Conservation (phyloP, 306 rosid species). For the Lathyrus tuberosus region DNA sequence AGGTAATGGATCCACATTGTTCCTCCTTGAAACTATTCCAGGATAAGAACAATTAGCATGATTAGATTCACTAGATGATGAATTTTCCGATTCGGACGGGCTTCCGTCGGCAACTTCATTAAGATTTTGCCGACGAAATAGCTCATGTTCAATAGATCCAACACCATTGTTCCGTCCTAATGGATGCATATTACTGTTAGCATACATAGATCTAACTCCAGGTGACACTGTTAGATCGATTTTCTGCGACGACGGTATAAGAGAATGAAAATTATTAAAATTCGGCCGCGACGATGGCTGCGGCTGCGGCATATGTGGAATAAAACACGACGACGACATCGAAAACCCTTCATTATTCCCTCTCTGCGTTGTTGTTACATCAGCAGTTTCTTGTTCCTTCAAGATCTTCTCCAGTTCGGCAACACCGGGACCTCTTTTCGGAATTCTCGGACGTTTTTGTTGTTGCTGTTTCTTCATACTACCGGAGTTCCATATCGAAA, state of each 20-base stretch:
- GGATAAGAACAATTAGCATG: constrained; percentile 37
- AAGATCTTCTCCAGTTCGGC: constrained; percentile 75
- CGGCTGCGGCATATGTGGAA: constrained; percentile 3
- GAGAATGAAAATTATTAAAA: neutral
- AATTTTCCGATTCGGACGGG: constrained; percentile 31
- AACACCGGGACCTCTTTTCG: constrained; percentile 83
- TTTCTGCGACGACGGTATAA: constrained; percentile 21
- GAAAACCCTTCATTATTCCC: constrained; percentile 42
- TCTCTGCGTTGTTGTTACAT: constrained; percentile 4
- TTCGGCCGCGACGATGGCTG: neutral
- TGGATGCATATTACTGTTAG: constrained; percentile 2
- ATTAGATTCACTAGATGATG: constrained; percentile 41
- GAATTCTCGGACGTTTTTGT: constrained; percentile 52
- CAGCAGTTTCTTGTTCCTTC: constrained; percentile 52
- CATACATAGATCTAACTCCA: constrained; percentile 12
- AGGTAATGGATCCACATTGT: constrained; percentile 30
- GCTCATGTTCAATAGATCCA: constrained; percentile 40
- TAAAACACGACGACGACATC: constrained; percentile 31
- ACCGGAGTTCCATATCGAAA: constrained; percentile 28
- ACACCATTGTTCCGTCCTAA: constrained; percentile 2
- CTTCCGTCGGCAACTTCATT: constrained; percentile 40
- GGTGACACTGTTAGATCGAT: constrained; percentile 43
- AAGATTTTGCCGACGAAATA: constrained; percentile 11
- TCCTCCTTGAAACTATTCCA: constrained; percentile 33
- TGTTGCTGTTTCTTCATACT: constrained; percentile 34